A percentile compares a stretch with the other conserved stretches of the same genome.
Conservation (phyloP, 345 rosid genomes). For the Clausena lansium region DNA sequence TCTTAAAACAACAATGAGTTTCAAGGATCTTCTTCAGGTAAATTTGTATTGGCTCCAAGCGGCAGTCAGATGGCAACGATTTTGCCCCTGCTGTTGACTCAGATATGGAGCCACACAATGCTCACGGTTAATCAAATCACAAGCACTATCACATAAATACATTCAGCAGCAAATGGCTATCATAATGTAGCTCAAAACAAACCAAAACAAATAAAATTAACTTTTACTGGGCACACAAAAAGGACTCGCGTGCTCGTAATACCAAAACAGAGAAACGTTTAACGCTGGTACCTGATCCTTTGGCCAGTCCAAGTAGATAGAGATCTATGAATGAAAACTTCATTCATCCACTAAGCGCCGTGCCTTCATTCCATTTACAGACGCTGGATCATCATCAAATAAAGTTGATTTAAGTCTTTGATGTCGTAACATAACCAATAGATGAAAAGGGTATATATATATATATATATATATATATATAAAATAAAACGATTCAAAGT, state of each 20-base stretch:
- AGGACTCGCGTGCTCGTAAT: not conserved
- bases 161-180: too few species aligned
- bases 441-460: not conserved
- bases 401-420: not conserved
- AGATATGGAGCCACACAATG: conserved; percentile 25
- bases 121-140: not conserved
- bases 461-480: too few species aligned
- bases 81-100: conserved; percentile 46
- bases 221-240: not conserved
- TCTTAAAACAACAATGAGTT: conserved; percentile 27
- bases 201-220: too few species aligned
- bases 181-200: too few species aligned
- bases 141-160: not conserved
- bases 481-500: not conserved
- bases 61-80: conserved; percentile 39
- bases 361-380: not conserved
- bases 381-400: not conserved
- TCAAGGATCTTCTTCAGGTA: conserved; percentile 28
- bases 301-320: not conserved
- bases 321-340: not conserved
- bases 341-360: not conserved
- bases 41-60: conserved; percentile 38
- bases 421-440: not conserved
- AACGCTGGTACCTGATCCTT: not conserved
- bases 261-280: not conserved